Evolutionary conservation across 2,329 filamentous ascomycete species (phyloP), one percentile per base, ranked within the genome.

Genomic region (Hypomyces perniciosus): DNA sequence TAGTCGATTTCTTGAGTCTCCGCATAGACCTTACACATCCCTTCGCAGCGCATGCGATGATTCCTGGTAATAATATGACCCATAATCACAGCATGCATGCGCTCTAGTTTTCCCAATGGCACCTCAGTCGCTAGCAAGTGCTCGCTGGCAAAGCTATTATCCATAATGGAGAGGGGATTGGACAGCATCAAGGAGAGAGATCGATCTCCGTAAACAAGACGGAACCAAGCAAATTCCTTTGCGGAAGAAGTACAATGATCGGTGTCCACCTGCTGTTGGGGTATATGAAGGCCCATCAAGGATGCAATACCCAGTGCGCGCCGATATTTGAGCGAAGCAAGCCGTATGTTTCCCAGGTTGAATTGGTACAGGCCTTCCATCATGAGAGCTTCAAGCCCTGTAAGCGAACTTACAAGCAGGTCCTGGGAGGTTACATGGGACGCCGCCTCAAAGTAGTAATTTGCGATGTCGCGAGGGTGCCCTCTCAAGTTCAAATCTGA

Each of bases 101-200:
- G 61, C 41, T 68, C 65, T n/a, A 72, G 56, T 4, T 57, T 53
- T 1, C 62, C 63, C 5, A 62, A 40, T 5, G 66, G 60, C 5
- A 59, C 55, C 28, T 63, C 62, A 0, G 54, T 33, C 6, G 46
- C 52, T 5, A 66, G 50, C 29, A 31, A 41, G 29, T 29, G 46
- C n/a, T 55, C 52, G 5, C 54, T 31, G 29, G 55, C 54, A 40
- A 66, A 61, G 13, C 41, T 44, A 5, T 37, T 54, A n/a, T 61
- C 61, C 0, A 58, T 34, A 0, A 59, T 62, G 27, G 60, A 63
- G 7, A 63, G 63, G 0, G 71, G 68, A 1, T 74, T 60, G 4
- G 71, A 70, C 1, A 75, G 60, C 57, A 74, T 65, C 2, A 75
- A 57, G 9, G 61, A 68, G 1, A 74, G 55, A 8, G 67, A 62